Evolutionary conservation across 2,329 filamentous ascomycete genomes (phyloP), one percentile per base, ranked within the genome.

Genomic region (Sporothrix mexicana): DNA sequence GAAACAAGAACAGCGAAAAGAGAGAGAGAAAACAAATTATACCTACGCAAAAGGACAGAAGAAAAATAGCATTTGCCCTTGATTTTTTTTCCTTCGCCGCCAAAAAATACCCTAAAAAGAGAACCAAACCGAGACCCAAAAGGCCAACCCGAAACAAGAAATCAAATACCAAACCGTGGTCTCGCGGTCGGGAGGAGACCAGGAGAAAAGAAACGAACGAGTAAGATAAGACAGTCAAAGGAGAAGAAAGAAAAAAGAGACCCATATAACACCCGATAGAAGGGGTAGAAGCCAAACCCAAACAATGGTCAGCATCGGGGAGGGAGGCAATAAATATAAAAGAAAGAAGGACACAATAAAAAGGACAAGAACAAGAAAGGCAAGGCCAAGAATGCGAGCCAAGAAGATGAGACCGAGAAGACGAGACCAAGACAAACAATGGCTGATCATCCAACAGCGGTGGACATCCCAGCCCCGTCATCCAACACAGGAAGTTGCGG

Each of bases 81-180:
- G 47, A n/a, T 64, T 25, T 71, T 73, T 74, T 74, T 74, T 73
- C 73, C 74, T 70, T 74, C 68, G 72, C 73, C 73, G 62, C 72
- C 73, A 74, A 70, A 49, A 15, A 68, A n/a, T 55, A 57, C 66
- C 71, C 69, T 49, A 25, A 61, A 13, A 47, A 25, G 8, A 59
- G 23, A 69, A 69, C 74, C 73, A 59, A 74, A 72, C 74, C 73
- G 59, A 59, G 70, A 61, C 59, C 47, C 66, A 66, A 64, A 61
- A 49, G 5, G 70, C 59, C 66, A 51, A 68, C 57, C 49, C n/a
- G 36, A 43, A 51, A 47, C 45, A n/a, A 57, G 25, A 17, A n/a
- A 57, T 47, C 23, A 25, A 70, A 61, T 61, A 69, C 55, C 61
- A 62, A 3, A 74, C 68, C 55, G 41, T 66, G 41, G n/a, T 66